Conservation (phyloP, 805 yeast species). For the Candida jianshihensis region DNA sequence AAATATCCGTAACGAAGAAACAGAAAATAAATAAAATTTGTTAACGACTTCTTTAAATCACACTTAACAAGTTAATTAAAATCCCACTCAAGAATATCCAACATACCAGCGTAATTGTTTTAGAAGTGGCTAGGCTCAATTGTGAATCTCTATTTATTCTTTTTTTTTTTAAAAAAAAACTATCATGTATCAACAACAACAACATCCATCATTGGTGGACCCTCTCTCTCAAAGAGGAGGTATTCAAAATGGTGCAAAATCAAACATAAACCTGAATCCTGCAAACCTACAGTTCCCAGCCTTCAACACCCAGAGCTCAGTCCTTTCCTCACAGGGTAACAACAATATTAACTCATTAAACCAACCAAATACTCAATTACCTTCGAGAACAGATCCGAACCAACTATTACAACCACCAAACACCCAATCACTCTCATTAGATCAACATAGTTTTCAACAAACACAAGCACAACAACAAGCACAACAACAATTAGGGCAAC, state of each 20-base stretch:
- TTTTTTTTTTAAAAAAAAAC: background rate
- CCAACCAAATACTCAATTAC: constrained; percentile 14
- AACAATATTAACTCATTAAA: constrained; percentile 2
- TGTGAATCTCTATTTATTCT: no score
- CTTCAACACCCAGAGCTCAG: constrained; percentile 4
- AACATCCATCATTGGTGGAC: constrained; percentile 14
- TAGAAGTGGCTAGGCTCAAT: no score
- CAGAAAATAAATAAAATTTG: no score
- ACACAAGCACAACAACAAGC: constrained; percentile 4
- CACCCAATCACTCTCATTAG: constrained; percentile 7
- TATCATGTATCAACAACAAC: constrained; percentile 8
- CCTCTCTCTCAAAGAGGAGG: constrained; percentile 6
- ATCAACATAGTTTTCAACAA: constrained; percentile 9
- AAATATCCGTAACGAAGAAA: no score
- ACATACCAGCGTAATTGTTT: no score
- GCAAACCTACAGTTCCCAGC: constrained; percentile 15
- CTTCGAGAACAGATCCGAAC: constrained; percentile 2
- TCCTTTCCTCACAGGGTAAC: background rate
- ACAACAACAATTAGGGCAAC: background rate
- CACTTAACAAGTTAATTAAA: no score
- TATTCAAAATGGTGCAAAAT: constrained; percentile 3
- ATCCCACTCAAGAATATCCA: no score
- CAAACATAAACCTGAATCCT: constrained; percentile 2
- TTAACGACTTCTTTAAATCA: no score
- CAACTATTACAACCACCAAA: constrained; percentile 14